phyloP scores from a whole-genome alignment of 1,284 basidiomycete species.

The Omphalotus olearius region DNA sequence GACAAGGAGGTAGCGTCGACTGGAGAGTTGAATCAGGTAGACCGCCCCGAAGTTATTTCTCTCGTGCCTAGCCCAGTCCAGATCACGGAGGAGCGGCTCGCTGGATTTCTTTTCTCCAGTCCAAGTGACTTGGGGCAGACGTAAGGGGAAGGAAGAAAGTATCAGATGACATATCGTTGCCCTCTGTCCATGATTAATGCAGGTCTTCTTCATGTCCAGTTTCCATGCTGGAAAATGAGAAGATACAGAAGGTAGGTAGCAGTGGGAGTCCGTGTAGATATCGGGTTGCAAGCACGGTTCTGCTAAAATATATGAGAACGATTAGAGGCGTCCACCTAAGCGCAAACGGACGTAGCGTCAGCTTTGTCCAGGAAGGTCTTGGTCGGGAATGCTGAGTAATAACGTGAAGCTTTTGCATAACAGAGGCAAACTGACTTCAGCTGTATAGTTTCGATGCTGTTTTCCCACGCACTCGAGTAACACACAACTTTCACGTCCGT shows the following conservation, averaged over 20 bases:
- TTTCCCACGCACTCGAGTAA: conserved; percentile 29
- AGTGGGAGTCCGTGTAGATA: background rate
- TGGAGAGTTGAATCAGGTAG: too few relatives aligned
- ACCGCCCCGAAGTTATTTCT: too few relatives aligned
- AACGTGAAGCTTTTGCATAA: background rate
- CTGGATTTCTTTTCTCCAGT: too few relatives aligned
- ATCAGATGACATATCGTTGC: background rate
- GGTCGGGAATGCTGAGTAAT: background rate
- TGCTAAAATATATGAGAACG: background rate
- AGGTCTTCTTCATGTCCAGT: too few relatives aligned
- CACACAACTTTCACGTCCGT: conserved; percentile 21
- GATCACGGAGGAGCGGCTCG: too few relatives aligned
- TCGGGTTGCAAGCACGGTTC: background rate
- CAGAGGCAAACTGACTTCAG: conserved; percentile 5
- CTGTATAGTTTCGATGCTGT: conserved; percentile 35
- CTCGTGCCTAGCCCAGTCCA: too few relatives aligned
- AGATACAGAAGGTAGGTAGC: too few relatives aligned
- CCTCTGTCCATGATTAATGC: too few relatives aligned
- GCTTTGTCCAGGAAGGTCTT: background rate
- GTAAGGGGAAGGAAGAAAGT: background rate
- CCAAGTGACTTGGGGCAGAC: too few relatives aligned
- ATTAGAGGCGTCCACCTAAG: too few relatives aligned
- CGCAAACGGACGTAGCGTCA: background rate
- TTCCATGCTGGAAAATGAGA: background rate
- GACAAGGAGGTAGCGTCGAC: too few relatives aligned